Evolutionary conservation across 495 filamentous ascomycete genomes (phyloP).

Genomic region (Trichoderma virens): DNA sequence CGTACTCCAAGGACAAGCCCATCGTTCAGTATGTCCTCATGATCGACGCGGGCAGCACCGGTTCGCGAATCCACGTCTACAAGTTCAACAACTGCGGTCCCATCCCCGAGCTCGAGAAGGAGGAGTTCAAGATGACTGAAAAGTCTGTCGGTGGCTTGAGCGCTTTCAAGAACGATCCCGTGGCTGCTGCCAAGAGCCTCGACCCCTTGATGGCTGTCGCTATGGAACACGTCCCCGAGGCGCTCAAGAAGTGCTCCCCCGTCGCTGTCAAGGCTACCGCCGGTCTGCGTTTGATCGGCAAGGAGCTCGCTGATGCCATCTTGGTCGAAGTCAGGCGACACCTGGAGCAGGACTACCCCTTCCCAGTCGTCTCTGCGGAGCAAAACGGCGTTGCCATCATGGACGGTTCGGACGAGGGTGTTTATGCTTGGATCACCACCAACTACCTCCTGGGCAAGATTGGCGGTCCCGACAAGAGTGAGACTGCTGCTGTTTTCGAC

Average conservation of each 20-base stretch:
- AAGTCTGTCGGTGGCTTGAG: slow-evolving; percentile 74
- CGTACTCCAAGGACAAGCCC: slow-evolving; percentile 76
- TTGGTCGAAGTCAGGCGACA: slow-evolving; percentile 75
- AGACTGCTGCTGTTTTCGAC: slow-evolving; percentile 91
- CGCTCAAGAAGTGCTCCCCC: slow-evolving; percentile 79
- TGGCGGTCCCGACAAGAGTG: slow-evolving; percentile 78
- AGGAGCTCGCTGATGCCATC: slow-evolving; percentile 75
- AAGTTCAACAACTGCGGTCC: slow-evolving; percentile 97
- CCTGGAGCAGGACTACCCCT: slow-evolving; percentile 85
- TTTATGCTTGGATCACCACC: slow-evolving; percentile 99
- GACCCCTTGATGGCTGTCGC: slow-evolving; percentile 83
- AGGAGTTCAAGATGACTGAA: slow-evolving; percentile 83
- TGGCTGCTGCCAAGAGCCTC: slow-evolving; percentile 81
- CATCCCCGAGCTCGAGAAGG: slow-evolving; percentile 88
- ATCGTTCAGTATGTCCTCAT: slow-evolving; percentile 95
- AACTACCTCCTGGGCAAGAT: slow-evolving; percentile 98
- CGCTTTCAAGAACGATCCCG: slow-evolving; percentile 73
- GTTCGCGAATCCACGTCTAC: slow-evolving; percentile 96
- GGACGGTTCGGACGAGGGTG: slow-evolving; percentile 90
- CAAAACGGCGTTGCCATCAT: slow-evolving; percentile 88
- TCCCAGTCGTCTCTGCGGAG: slow-evolving; percentile 79
- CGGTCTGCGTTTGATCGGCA: slow-evolving; percentile 75
- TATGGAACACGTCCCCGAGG: slow-evolving; percentile 72
- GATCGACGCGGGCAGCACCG: slow-evolving; percentile 97
- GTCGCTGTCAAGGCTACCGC: slow-evolving; percentile 96